phyloP scores from a whole-genome alignment of 306 rosid genomes.

The Cicer judaicum region DNA sequence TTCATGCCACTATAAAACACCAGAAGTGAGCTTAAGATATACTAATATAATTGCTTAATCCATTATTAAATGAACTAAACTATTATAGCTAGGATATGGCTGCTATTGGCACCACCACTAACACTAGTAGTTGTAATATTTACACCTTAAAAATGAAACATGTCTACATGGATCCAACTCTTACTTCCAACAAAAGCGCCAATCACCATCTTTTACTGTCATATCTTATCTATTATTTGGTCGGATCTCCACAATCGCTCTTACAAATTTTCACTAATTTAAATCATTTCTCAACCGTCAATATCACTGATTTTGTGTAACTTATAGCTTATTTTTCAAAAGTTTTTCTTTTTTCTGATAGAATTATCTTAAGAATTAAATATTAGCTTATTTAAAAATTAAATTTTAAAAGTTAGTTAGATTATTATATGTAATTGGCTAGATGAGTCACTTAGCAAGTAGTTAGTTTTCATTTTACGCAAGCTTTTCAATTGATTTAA shows the following conservation, averaged over 20 bases:
- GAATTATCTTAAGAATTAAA: too few species aligned
- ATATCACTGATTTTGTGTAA: too few species aligned
- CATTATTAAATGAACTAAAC: slow-evolving; percentile 34
- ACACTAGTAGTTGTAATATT: slow-evolving; percentile 9
- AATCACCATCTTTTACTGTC: slow-evolving; percentile 36
- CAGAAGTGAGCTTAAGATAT: slow-evolving; percentile 25
- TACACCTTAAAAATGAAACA: slow-evolving; percentile 21
- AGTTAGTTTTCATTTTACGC: too few species aligned
- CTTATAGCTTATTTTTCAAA: too few species aligned
- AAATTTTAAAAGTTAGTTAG: too few species aligned
- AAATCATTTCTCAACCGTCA: not conserved
- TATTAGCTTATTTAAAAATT: too few species aligned
- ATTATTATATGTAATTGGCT: too few species aligned
- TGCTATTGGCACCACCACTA: slow-evolving; percentile 47
- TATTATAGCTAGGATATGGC: slow-evolving; percentile 38
- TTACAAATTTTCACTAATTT: not conserved
- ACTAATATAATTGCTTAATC: slow-evolving; percentile 26
- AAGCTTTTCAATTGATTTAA: too few species aligned
- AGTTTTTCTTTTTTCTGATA: too few species aligned
- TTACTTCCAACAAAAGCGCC: slow-evolving; percentile 22
- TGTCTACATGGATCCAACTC: slow-evolving; percentile 48
- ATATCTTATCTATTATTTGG: slow-evolving; percentile 24
- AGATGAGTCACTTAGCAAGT: too few species aligned
- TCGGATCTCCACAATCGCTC: slow-evolving; percentile 20
- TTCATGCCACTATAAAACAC: slow-evolving; percentile 17